Evolutionary conservation across 768 basidiomycete genomes (phyloP).

Genomic region (Infundibulicybe gibba): DNA sequence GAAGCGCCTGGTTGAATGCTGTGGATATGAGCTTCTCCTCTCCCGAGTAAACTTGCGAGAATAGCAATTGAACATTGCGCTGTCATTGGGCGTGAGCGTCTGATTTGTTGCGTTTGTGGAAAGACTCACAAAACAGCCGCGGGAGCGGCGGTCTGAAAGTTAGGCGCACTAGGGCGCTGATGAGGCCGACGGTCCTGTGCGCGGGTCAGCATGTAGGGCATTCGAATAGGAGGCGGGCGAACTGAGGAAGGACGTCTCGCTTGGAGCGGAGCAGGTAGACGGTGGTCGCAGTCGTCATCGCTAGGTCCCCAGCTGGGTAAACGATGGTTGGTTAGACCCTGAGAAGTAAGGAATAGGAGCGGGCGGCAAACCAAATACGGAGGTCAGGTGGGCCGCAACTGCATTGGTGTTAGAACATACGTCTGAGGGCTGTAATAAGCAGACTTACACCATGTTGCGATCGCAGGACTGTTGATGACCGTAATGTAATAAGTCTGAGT

Average conservation of each 20-base stretch:
- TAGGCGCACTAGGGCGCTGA: conserved; percentile 23
- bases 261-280: conserved; percentile 24
- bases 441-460: conserved; percentile 24
- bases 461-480: conserved; percentile 7
- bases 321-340: background rate
- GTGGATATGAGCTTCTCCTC: too few relatives aligned
- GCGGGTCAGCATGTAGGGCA: background rate
- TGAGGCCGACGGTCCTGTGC: conserved; percentile 19
- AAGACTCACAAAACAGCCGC: too few relatives aligned
- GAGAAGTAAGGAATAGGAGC: background rate
- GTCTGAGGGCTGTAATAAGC: background rate
- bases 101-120: too few relatives aligned
- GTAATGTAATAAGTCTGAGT: conserved; percentile 23
- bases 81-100: too few relatives aligned
- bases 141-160: conserved; percentile 12
- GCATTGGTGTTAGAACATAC: background rate
- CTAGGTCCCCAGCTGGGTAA: conserved; percentile 22
- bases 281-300: conserved; percentile 20
- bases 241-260: conserved; percentile 24
- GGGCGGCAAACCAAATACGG: conserved; percentile 18
- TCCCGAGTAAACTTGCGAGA: too few relatives aligned
- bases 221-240: background rate
- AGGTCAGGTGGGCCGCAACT: conserved; percentile 24
- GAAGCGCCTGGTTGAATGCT: too few relatives aligned
- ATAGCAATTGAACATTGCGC: too few relatives aligned